Conservation (phyloP, 2,329 filamentous ascomycete species). For the Hypoxylon sp. region DNA sequence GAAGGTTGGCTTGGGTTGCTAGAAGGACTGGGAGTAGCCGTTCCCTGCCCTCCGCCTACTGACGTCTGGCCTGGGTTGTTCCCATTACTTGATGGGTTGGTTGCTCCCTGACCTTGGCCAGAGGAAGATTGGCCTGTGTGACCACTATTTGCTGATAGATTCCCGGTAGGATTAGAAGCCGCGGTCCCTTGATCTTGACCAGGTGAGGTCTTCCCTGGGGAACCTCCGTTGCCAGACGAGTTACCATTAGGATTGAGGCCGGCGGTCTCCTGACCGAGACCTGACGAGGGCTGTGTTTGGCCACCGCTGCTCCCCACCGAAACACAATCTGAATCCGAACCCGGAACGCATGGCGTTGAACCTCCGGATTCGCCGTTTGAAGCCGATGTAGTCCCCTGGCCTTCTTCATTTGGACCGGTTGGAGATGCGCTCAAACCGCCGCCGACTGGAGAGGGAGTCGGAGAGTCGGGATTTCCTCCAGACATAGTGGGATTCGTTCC, state of each 20-base stretch:
- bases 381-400: not conserved
- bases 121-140: not conserved
- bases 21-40: constrained; percentile 16
- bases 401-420: constrained; percentile 8
- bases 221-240: not conserved
- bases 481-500: not conserved
- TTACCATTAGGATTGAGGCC: constrained; percentile 14
- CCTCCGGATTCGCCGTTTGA: constrained; percentile 21
- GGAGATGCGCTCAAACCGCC: constrained; percentile 26
- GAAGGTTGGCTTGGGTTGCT: constrained; percentile 4
- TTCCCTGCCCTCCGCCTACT: constrained; percentile 19
- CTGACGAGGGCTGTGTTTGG: constrained; percentile 20
- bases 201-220: not conserved
- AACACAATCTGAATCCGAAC: constrained; percentile 31
- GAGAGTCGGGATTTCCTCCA: constrained; percentile 18
- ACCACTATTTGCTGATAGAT: not conserved
- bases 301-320: constrained; percentile 22
- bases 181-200: constrained; percentile 12
- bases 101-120: constrained; percentile 18
- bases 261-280: constrained; percentile 26
- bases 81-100: constrained; percentile 4
- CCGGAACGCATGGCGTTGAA: constrained; percentile 31
- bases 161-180: constrained; percentile 7
- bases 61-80: constrained; percentile 2
- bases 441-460: constrained; percentile 4